Evolutionary conservation across 2,329 filamentous ascomycete species (phyloP).

Genomic region (Neocucurbitaria cava): DNA sequence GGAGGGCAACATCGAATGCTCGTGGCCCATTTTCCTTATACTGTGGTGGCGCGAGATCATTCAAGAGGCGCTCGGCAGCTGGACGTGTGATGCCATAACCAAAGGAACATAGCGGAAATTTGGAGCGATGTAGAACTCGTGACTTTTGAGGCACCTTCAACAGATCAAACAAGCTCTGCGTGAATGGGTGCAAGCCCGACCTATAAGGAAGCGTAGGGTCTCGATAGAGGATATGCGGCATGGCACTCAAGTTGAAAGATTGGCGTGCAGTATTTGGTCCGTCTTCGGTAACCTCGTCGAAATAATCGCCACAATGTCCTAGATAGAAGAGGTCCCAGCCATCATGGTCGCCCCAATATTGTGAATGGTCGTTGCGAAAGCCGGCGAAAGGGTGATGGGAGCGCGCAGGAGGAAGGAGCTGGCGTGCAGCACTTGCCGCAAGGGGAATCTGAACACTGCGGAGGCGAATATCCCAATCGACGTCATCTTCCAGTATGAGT

Average conservation of each 20-base stretch:
- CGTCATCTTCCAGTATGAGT: conserved; percentile 55
- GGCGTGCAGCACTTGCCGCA: conserved; percentile 50
- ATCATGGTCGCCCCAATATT: conserved; percentile 50
- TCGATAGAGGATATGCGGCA: conserved; percentile 44
- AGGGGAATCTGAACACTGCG: conserved; percentile 52
- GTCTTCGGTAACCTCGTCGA: conserved; percentile 41
- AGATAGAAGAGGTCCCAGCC: conserved; percentile 55
- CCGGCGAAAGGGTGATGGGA: conserved; percentile 25
- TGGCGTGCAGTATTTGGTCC: conserved; percentile 32
- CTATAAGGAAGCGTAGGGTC: conserved; percentile 48
- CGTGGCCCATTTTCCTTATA: conserved; percentile 34
- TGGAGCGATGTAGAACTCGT: conserved; percentile 50
- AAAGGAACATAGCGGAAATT: conserved; percentile 55
- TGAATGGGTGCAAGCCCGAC: conserved; percentile 50
- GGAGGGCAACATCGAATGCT: conserved; percentile 53
- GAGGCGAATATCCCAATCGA: conserved; percentile 55
- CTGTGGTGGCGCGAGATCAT: conserved; percentile 47
- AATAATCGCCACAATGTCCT: conserved; percentile 55
- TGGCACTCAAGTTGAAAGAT: conserved; percentile 38
- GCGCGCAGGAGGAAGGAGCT: conserved; percentile 42
- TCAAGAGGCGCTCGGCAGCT: conserved; percentile 48
- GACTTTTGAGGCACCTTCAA: conserved; percentile 47
- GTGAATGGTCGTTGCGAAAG: conserved; percentile 30
- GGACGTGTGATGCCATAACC: conserved; percentile 52
- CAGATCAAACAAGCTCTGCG: conserved; percentile 44